These are phyloP conservation scores for Aspergillus japonicus DNA, from an alignment of 2,329 filamentous ascomycete genomes.

Conservation along the genomic window DNA sequence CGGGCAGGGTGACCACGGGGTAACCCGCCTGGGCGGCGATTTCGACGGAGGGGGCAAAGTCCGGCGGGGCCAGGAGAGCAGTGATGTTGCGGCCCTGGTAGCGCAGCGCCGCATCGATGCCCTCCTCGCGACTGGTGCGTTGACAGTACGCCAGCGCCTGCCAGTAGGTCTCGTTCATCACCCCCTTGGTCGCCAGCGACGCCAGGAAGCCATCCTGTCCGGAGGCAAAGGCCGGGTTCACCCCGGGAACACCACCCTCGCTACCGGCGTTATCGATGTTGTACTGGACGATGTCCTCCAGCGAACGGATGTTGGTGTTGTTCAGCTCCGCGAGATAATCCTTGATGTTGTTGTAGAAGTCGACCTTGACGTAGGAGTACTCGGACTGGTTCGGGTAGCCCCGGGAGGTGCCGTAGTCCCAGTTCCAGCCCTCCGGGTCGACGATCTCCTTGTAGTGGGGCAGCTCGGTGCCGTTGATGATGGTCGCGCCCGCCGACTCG, in stretches of 20 bases:
- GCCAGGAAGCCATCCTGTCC: constrained; percentile 72
- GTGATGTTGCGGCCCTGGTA: constrained; percentile 50
- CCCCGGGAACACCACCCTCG: constrained; percentile 64
- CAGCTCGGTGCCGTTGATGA: constrained; percentile 70
- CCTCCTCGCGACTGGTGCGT: constrained; percentile 59
- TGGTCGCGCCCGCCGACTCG: constrained; percentile 60
- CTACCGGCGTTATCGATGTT: constrained; percentile 63
- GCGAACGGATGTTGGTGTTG: constrained; percentile 59
- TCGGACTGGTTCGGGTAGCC: constrained; percentile 71
- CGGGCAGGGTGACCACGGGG: constrained; percentile 68
- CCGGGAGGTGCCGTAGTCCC: constrained; percentile 64
- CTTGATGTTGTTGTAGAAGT: constrained; percentile 62
- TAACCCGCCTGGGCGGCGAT: constrained; percentile 75
- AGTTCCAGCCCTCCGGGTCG: constrained; percentile 69
- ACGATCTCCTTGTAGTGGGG: constrained; percentile 62
- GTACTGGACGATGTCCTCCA: constrained; percentile 66
- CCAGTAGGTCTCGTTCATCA: constrained; percentile 64
- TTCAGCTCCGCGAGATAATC: constrained; percentile 61
- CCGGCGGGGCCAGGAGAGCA: constrained; percentile 66
- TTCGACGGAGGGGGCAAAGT: constrained; percentile 66
- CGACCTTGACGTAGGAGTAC: constrained; percentile 68
- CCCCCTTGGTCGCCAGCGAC: constrained; percentile 60
- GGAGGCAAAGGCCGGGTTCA: constrained; percentile 63
- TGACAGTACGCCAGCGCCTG: constrained; percentile 64
- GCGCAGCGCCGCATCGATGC: constrained; percentile 66